phyloP scores from a whole-genome alignment of 345 rosid species.

The Aegle marmelos region DNA sequence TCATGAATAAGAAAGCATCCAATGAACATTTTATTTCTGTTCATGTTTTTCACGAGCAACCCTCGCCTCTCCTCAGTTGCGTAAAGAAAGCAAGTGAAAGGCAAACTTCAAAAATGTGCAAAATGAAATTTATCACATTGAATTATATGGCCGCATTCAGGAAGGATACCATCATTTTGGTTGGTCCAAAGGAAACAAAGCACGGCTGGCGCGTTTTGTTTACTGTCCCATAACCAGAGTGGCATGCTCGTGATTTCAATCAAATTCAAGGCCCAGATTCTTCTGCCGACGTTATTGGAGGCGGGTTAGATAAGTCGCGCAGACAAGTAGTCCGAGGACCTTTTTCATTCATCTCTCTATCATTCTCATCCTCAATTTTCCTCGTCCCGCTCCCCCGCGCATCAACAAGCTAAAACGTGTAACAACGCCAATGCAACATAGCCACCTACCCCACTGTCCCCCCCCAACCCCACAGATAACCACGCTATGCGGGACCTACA shows the following conservation, averaged over 20 bases:
- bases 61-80: not conserved
- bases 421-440: not conserved
- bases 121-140: not conserved
- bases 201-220: too few relatives aligned
- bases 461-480: not conserved
- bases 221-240: not conserved
- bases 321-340: not conserved
- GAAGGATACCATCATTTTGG: not conserved
- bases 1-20: not conserved
- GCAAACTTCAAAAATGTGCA: not conserved
- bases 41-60: not conserved
- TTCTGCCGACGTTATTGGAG: not conserved
- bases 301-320: not conserved
- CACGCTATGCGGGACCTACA: not conserved
- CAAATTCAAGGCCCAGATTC: not conserved
- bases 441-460: not conserved
- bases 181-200: not conserved
- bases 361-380: not conserved
- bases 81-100: not conserved
- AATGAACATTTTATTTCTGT: not conserved
- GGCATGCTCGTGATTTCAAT: not conserved
- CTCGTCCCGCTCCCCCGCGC: constrained; percentile 3
- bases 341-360: not conserved
- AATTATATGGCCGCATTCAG: not conserved
- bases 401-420: constrained; percentile 14